Evolutionary conservation across 2,329 filamentous ascomycete genomes (phyloP), one percentile per base, ranked within the genome.

Genomic region (Penicillium verrucosum): DNA sequence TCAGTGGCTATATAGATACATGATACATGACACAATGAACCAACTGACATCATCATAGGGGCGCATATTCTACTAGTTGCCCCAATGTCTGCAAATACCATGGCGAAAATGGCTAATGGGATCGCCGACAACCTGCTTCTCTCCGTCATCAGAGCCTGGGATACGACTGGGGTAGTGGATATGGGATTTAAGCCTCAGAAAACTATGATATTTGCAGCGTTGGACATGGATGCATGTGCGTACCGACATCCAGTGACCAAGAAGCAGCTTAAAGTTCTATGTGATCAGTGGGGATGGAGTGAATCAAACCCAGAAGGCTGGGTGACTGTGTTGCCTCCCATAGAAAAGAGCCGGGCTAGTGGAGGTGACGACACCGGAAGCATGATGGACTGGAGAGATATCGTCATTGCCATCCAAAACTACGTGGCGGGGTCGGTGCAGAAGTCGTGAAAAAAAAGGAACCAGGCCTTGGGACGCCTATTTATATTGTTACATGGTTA

Each of bases 221-320:
- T 88, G 1, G 86, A 89, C 30, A 96, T 96, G 90, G 96, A 97
- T 72, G 91, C 85, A 25, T 86, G 87, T 4, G 96, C 96, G 92
- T 96, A 89, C 88, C 79, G 81, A 54, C 91, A 97, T 70, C 92
- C 92, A 2, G 78, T 96, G 44, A 96, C 92, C 1, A 80, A 76
- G 48, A 85, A 83, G 60, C 90, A 96, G 61, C 75, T 96, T 37
- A 77, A 77, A 40, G 78, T 89, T 0, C 76, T 97, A 45, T 82
- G 87, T 60, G 82, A 88, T 46, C 89, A 92, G 56, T 96, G 92
- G 91, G 87, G 86, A 6, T 71, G 81, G 45, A 65, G 66, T 34
- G 76, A 71, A 23, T 69, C 58, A 10, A 65, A 67, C 16, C 60
- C 65, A 1, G 66, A 72, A 8, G 78, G 78, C 6, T 88, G 85